Conservation (phyloP, 495 filamentous ascomycete genomes). For the Wilcoxina mikolae region DNA sequence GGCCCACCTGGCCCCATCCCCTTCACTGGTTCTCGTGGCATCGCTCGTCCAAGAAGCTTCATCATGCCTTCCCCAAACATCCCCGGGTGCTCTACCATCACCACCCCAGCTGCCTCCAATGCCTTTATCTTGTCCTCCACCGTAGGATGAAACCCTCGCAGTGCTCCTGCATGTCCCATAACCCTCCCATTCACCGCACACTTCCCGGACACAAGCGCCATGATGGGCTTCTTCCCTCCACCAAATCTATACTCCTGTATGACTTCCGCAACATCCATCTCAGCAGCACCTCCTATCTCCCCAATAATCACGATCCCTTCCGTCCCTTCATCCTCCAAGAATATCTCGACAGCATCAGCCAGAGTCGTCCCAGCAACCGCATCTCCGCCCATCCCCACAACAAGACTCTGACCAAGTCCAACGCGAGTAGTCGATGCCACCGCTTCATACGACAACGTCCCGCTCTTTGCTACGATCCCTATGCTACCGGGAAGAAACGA, state of each 20-base stretch:
- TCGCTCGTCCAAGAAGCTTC: constrained; percentile 33
- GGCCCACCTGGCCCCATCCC: constrained; percentile 5
- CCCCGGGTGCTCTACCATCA: constrained; percentile 66
- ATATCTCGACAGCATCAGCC: constrained; percentile 56
- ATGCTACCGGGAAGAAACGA: constrained; percentile 61
- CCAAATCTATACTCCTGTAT: constrained; percentile 48
- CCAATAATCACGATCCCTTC: constrained; percentile 72
- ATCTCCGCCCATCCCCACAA: constrained; percentile 81
- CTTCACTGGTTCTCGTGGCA: constrained; percentile 3
- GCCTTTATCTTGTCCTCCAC: constrained; percentile 50
- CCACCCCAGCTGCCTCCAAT: constrained; percentile 54
- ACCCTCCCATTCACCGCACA: constrained; percentile 50
- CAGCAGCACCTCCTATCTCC: constrained; percentile 70
- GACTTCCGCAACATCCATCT: constrained; percentile 71
- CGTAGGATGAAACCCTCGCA: constrained; percentile 50
- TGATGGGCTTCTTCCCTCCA: constrained; percentile 48
- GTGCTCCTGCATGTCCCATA: constrained; percentile 85
- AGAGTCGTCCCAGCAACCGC: constrained; percentile 69
- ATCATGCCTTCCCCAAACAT: constrained; percentile 65
- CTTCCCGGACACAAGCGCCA: constrained; percentile 60
- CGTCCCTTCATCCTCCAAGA: constrained; percentile 61
- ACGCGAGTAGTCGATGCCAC: constrained; percentile 69
- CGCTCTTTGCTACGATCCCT: constrained; percentile 76
- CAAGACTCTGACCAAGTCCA: constrained; percentile 71
- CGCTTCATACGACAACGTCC: constrained; percentile 77